Evolutionary conservation across 148 eudicot species (phyloP), one percentile per base, ranked within the genome.

Genomic region (Rhododendron molle): DNA sequence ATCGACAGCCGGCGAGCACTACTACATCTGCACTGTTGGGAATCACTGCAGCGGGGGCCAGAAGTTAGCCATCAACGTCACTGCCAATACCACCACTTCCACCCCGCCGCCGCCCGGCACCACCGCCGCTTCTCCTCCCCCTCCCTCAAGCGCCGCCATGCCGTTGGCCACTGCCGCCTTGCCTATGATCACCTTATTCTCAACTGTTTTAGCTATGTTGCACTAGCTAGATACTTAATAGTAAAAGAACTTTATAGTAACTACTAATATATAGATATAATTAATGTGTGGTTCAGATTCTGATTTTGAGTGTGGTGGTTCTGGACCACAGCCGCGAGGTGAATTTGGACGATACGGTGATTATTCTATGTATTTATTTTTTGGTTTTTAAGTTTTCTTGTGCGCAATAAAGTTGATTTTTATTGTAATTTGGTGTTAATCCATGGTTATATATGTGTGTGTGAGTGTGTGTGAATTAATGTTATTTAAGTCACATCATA

Each of bases 21-120:
- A 86, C 86, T 92, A 80, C 87, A 82, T 93, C 12, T 91, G 94
- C 85, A 88, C 92, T 7, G 8, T 90, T 56, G 60, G 71, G 28
- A 5, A 7, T 14, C 93, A 94, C 56, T 93, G 96, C 49, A 0
- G 0, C 16, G 7, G 1, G 4, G 98, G 93, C 20, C 93, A 91
- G 60, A 94, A 93, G 56, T 40, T 94, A 14, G 87, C 92, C 12
- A 36, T 91, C 89, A 90, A 44, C 26, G 93, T 91, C 69, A 14
- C 7, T 7, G 7, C 71, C 46, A 0, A 84, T 65, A 1, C 88
- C 23, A 14, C 90, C 14, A 3, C 89, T 52, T 3, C 87, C 12
- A 26, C 82, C 26, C 85, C 62, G 7, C 32, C 85, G 1, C 60
- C 49, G 44, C 36, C 81, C 7, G 78, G 50, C 38, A 26, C 84